These are phyloP conservation scores for Haplosporangium gracile DNA, from an alignment of 192 early-diverging fungal species.

Conservation along the genomic window DNA sequence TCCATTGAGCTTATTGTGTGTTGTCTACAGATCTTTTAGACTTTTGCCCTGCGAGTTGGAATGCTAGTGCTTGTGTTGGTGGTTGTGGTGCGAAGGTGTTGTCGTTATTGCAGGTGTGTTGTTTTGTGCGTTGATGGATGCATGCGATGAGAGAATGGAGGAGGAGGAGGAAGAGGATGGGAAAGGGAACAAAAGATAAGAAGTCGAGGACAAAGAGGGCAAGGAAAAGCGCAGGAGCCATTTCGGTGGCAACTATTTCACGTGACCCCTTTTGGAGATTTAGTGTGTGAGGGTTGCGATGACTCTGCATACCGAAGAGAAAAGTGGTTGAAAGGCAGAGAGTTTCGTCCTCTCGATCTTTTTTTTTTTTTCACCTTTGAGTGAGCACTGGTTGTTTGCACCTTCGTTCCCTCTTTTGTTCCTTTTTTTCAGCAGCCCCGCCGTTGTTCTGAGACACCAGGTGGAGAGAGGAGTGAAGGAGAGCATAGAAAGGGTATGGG, in stretches of 20 bases:
- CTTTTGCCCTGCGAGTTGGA: not conserved
- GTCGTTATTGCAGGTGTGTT: not conserved
- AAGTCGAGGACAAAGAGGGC: not conserved
- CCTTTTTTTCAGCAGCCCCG: too few species aligned
- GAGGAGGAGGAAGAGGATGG: not conserved
- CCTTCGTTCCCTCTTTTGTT: too few species aligned
- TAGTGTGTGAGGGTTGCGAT: too few species aligned
- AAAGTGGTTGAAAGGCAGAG: too few species aligned
- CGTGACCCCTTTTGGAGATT: not conserved
- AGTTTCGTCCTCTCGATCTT: too few species aligned
- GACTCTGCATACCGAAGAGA: too few species aligned
- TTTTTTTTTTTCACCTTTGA: too few species aligned
- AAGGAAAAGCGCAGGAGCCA: not conserved
- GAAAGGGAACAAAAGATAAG: not conserved
- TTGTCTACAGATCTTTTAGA: not conserved
- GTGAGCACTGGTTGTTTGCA: too few species aligned
- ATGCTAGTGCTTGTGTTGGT: not conserved
- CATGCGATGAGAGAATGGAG: not conserved
- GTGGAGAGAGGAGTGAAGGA: too few species aligned
- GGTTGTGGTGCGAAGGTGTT: not conserved
- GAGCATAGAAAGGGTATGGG: too few species aligned
- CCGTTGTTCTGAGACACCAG: too few species aligned
- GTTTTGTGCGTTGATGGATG: not conserved
- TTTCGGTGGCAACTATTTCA: conserved; percentile 3
- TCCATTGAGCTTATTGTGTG: not conserved